Percentiles rank a stretch among this genome's conserved stretches.
These are phyloP conservation scores for Acanthamoeba rhysodes DNA, from an alignment of 208 protist species.

Conservation along the genomic window DNA sequence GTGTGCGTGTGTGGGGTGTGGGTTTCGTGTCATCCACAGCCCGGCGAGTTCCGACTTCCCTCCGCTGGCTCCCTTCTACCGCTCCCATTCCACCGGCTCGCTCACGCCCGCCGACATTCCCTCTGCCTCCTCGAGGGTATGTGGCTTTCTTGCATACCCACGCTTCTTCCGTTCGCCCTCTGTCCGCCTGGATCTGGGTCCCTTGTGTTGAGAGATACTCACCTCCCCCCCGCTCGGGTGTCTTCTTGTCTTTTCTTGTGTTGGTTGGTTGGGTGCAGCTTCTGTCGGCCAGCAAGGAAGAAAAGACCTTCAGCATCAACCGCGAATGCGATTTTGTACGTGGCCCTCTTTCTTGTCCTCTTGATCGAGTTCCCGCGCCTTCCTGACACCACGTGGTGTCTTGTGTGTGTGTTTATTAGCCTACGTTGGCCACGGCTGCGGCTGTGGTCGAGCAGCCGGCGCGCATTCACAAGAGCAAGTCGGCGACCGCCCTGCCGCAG, in stretches of 20 bases:
- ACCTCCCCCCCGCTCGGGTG: neutral
- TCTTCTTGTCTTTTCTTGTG: neutral
- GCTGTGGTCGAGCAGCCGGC: neutral
- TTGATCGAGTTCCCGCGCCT: neutral
- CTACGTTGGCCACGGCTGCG: constrained; percentile 16
- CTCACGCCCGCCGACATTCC: constrained; percentile 20
- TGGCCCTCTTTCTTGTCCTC: neutral
- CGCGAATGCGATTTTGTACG: constrained; percentile 60
- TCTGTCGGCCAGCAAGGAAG: neutral
- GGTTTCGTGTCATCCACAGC: neutral
- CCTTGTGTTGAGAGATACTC: neutral
- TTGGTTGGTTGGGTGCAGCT: neutral
- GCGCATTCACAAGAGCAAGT: constrained; percentile 37
- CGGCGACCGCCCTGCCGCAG: constrained; percentile 18
- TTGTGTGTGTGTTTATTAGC: neutral
- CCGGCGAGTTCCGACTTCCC: constrained; percentile 4
- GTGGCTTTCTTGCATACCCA: too few species aligned
- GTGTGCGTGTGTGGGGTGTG: neutral
- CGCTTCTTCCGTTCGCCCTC: neutral
- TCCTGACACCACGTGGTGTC: neutral
- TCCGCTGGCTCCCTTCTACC: constrained; percentile 30
- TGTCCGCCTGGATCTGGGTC: too few species aligned
- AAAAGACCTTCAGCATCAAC: constrained; percentile 39
- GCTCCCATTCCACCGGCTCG: constrained; percentile 53
- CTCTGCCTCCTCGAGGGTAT: constrained; percentile 27